Percentiles rank a stretch among this genome's conserved stretches.
Conservation (phyloP, 129 eudicot genomes). For the Flaveria linearis region DNA sequence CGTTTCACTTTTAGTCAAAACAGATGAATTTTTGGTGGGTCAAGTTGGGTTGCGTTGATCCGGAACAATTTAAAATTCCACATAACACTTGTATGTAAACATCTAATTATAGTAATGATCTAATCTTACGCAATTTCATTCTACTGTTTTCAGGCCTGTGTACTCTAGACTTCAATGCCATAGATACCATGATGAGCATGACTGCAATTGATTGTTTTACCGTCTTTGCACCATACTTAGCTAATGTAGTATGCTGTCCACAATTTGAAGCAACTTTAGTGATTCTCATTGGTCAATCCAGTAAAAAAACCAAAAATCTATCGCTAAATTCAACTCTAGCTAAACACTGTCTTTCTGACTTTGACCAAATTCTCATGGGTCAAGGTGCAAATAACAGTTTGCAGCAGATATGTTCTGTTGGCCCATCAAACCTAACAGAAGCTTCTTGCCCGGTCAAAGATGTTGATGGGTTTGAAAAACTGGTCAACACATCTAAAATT, state of each 20-base stretch:
- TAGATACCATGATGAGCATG: conserved; percentile 65
- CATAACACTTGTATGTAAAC: background rate
- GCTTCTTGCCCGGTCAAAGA: conserved; percentile 92
- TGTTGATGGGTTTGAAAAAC: conserved; percentile 66
- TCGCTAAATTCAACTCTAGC: conserved; percentile 70
- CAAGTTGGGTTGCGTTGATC: background rate
- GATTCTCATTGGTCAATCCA: conserved; percentile 88
- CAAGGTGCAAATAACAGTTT: conserved; percentile 84
- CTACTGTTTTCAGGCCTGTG: conserved; percentile 57
- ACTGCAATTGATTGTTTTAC: conserved; percentile 85
- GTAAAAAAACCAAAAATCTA: conserved; percentile 65
- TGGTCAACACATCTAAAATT: conserved; percentile 72
- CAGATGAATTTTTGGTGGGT: background rate
- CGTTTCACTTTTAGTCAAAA: conserved; percentile 23
- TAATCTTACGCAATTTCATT: background rate
- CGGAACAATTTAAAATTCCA: background rate
- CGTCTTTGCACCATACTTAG: conserved; percentile 77
- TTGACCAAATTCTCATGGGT: conserved; percentile 68
- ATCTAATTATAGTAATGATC: background rate
- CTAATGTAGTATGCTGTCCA: conserved; percentile 96
- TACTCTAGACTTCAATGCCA: conserved; percentile 61
- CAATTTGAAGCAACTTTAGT: conserved; percentile 79
- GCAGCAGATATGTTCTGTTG: conserved; percentile 69
- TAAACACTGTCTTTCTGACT: conserved; percentile 74
- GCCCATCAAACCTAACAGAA: conserved; percentile 69